phyloP scores from a whole-genome alignment of 768 basidiomycete species.

The Lentinula lateritia region DNA sequence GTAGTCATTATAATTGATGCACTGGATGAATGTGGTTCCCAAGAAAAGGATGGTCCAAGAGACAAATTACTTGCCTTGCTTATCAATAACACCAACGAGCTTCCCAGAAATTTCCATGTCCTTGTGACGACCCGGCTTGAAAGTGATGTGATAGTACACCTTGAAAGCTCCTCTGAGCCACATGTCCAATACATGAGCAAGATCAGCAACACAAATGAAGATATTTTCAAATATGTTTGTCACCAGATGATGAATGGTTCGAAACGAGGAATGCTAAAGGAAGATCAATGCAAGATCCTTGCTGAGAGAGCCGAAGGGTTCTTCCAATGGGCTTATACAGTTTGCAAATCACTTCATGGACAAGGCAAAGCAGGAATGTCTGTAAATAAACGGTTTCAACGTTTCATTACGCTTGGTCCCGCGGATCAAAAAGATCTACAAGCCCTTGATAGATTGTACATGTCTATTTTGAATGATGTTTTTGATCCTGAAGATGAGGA shows the following conservation, averaged over 20 bases:
- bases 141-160: neutral
- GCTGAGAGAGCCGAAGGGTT: neutral
- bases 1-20: neutral
- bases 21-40: neutral
- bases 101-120: neutral
- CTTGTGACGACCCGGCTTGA: neutral
- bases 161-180: neutral
- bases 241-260: neutral
- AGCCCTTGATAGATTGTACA: neutral
- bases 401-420: neutral
- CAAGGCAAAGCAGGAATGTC: neutral
- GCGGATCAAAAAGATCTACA: neutral
- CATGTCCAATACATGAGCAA: neutral
- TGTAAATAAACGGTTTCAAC: neutral
- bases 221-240: neutral
- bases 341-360: neutral
- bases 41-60: neutral
- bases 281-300: neutral
- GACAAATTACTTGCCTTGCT: neutral
- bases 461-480: neutral
- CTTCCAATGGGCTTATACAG: neutral
- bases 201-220: neutral
- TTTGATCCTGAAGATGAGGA: neutral
- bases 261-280: neutral
- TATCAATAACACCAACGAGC: neutral